Conservation (phyloP, 352 stramenopile species). For the Globisporangium uncinulatum region DNA sequence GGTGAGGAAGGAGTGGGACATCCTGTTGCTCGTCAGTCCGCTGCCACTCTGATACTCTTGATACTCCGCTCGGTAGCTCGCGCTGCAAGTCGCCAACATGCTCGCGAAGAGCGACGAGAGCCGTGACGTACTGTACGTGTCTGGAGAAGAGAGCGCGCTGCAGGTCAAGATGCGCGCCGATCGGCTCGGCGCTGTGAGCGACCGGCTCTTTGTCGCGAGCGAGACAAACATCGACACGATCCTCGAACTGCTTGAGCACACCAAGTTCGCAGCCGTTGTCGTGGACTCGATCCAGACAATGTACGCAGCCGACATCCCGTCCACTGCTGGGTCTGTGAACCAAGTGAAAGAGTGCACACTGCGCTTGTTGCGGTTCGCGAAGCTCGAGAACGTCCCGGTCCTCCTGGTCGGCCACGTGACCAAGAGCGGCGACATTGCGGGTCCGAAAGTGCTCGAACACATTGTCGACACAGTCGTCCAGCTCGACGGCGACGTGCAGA, state of each 20-base stretch:
- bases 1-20: background rate
- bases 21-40: no score
- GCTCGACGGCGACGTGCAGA: slow-evolving; percentile 89
- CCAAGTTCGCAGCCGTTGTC: slow-evolving; percentile 72
- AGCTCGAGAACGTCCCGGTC: slow-evolving; percentile 88
- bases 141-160: slow-evolving; percentile 94
- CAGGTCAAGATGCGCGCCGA: slow-evolving; percentile 93
- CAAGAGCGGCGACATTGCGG: slow-evolving; percentile 95
- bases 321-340: slow-evolving; percentile 81
- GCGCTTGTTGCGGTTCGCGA: slow-evolving; percentile 91
- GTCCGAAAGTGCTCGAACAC: slow-evolving; percentile 88
- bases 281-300: slow-evolving; percentile 98
- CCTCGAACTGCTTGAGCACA: slow-evolving; percentile 40
- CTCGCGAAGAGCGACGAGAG: slow-evolving; percentile 22
- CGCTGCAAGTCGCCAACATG: slow-evolving; percentile 93
- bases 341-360: slow-evolving; percentile 95
- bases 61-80: slow-evolving; percentile 35
- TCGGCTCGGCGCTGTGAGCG: slow-evolving; percentile 64
- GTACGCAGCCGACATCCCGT: slow-evolving; percentile 80
- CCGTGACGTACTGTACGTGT: slow-evolving; percentile 92
- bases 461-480: slow-evolving; percentile 96
- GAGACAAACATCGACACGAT: slow-evolving; percentile 83
- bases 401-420: slow-evolving; percentile 96
- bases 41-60: background rate
- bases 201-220: slow-evolving; percentile 72